Base-by-base conservation (phyloP, 805 yeast genomes). In the Ogataea degrootiae region DNA sequence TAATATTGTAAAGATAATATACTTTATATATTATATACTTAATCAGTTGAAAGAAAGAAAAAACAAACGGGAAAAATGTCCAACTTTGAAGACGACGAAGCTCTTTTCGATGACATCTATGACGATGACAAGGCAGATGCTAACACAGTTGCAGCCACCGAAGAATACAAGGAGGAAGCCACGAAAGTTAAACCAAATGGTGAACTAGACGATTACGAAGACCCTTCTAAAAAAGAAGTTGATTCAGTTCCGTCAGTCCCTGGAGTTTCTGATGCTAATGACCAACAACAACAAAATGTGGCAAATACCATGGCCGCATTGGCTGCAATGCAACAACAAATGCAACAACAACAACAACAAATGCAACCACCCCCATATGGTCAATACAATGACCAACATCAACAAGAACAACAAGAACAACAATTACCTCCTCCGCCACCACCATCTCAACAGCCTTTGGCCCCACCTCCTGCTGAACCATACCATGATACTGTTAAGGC, bases 91-190 rank as follows among this genome's bases (percentile, higher is more conserved):
- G 97, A 90, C 71, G 97, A 91, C 70, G 97, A 90, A 67, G 92
- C 88, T 60, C 83, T 87, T 66, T 91, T 91, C 68, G 96, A 90
- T 70, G 97, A 91, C 66, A 87, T 91, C 70, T 91, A 91, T 56
- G 65, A 63, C 31, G 69, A 57, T 41, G 66, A 62, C 34, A 49
- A 60, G 47, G 52, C 55, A 45, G 43, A 57, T 42, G 65, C 54
- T 38, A 26, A 9, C 11, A 26, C 31, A 26, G 11, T 37, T 37
- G 19, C 51, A 26, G 31, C 46, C 21, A 37, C 35, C 33, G 47
- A 46, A 31, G 42, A 44, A 44, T 37, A 39, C 36, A 33, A 41
- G 16, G 49, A 41, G 16, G 47, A 41, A 23, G 34, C 45, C 19
- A 2, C 44, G 22, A 26, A 41, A 41, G 46, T 8, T 22, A 41